Evolutionary conservation across 2,329 filamentous ascomycete species (phyloP), one percentile per base, ranked within the genome.

Genomic region (Fusarium sp.): DNA sequence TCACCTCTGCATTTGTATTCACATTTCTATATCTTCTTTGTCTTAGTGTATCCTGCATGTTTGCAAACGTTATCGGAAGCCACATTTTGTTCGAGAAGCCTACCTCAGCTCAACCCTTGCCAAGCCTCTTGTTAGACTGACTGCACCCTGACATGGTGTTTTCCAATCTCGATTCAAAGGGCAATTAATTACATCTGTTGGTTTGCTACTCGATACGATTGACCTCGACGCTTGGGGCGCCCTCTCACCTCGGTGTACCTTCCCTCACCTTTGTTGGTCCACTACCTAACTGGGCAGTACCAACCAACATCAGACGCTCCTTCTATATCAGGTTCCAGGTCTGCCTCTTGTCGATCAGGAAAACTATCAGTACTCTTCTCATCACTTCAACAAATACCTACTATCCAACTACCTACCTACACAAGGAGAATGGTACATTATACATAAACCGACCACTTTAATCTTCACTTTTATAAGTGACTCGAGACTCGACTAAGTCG

Each of bases 371-470:
- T 13, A 30, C 30, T 16, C 16, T n/a, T 49, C 24, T 34, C 45
- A 38, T 46, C 38, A n/a, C 15, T 53, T 48, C 45, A 68, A 27
- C 20, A 43, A 45, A 45, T 25, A 47, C 12, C 27, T n/a, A 57
- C 24, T 43, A 38, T 38, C 6, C 6, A 38, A n/a, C 34, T 38
- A 29, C 27, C 34, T 38, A 29, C 27, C 27, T 29, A 38, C 34
- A 53, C 20, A 41, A 20, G 25, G 38, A 71, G 63, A 69, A 70
- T 71, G 67, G 40, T 68, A 43, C 22, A 51, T 41, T 32, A 52
- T n/a, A 49, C 44, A 49, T 71, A 58, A 58, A 32, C 30, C 45
- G 24, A 63, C 29, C 25, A 25, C 24, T 29, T 53, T 40, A 18
- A 13, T 29, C 32, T 29, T 29, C 24, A 11, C 49, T 41, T n/a